Base-by-base conservation (phyloP, 352 stramenopile species). In the Hyaloperonospora brassicae region DNA sequence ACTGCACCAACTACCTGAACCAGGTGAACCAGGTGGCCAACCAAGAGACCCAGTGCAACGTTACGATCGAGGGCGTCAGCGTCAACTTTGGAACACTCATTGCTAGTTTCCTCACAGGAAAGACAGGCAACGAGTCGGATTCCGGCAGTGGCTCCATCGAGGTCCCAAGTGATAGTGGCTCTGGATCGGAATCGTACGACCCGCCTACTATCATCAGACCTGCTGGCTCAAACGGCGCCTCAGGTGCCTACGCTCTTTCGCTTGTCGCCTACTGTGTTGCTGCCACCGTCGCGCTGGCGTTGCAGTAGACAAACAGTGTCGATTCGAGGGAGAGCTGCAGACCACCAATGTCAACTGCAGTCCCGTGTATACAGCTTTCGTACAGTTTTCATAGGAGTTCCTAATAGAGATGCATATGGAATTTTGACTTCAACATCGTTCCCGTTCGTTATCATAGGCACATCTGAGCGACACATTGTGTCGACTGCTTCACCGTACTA, bases 41-140 rank as follows among this genome's bases (percentile, higher is more conserved):
- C 14, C 22, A 21, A 5, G 42, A 48, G 42, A 39, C 14, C 11
- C 44, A 49, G 24, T 49, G 44, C 62, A 49, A 36, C 13, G 24
- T 49, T 25, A 49, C 44, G n/a, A 31, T 86, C 24, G 63, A 64
- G 35, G 71, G 61, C 13, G 59, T 61, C 1, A 45, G 52, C 2
- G 62, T 77, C 27, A 66, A 63, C 35, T 85, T 81, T 46, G 67
- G 69, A 25, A 34, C 36, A 13, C 62, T 88, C 38, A 66, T 88
- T 46, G 68, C 67, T 38, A 49, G 64, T 5, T 63, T 86, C 38
- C 61, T 86, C 13, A 65, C 61, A 13, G 77, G 77, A 25, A 73
- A 79, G 50, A 85, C 69, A 1, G 71, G 73, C 43, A 87, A 87
- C 57, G n/a, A n/a, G n/a, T n/a, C n/a, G n/a, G n/a, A n/a, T n/a